A percentile compares a stretch with the other conserved stretches of the same genome.
phyloP scores from a whole-genome alignment of 257 asterid genomes.

The Nemophila menziesii region DNA sequence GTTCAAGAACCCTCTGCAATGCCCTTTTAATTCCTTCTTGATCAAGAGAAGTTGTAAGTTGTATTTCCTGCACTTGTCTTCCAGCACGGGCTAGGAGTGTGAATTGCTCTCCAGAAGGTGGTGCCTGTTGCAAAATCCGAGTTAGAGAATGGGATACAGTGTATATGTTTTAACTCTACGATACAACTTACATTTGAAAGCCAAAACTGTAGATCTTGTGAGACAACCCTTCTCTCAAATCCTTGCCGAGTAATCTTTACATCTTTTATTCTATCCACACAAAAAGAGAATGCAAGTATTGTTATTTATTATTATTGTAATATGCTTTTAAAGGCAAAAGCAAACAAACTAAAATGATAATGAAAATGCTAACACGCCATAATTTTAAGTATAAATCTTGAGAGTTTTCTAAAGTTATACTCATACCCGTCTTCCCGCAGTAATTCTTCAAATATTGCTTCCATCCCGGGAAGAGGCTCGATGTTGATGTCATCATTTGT shows the following conservation, averaged over 20 bases:
- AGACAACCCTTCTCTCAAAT: conserved; percentile 87
- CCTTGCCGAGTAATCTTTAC: conserved; percentile 80
- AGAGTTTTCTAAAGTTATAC: not conserved
- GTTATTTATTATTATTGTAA: too few species aligned
- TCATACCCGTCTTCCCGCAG: conserved; percentile 83
- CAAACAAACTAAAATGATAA: not conserved
- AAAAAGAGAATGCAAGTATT: not conserved
- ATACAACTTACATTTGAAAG: conserved; percentile 69
- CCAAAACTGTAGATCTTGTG: conserved; percentile 97
- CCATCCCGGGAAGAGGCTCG: conserved; percentile 91
- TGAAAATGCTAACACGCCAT: not conserved
- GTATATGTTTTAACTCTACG: not conserved
- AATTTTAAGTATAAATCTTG: not conserved
- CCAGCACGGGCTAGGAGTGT: conserved; percentile 97
- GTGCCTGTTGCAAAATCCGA: conserved; percentile 37
- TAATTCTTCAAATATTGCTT: conserved; percentile 61
- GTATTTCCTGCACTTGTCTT: conserved; percentile 97
- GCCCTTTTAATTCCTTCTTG: conserved; percentile 86
- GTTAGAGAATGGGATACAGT: conserved; percentile 1
- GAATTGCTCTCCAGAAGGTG: conserved; percentile 58
- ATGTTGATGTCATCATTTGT: conserved; percentile 27
- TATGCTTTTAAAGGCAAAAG: not conserved
- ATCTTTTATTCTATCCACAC: conserved; percentile 39
- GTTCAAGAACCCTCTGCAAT: conserved; percentile 70
- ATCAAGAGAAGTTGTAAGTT: conserved; percentile 72